Evolutionary conservation across 805 yeast species (phyloP).

Genomic region (Tetrapisispora nanseiensis): DNA sequence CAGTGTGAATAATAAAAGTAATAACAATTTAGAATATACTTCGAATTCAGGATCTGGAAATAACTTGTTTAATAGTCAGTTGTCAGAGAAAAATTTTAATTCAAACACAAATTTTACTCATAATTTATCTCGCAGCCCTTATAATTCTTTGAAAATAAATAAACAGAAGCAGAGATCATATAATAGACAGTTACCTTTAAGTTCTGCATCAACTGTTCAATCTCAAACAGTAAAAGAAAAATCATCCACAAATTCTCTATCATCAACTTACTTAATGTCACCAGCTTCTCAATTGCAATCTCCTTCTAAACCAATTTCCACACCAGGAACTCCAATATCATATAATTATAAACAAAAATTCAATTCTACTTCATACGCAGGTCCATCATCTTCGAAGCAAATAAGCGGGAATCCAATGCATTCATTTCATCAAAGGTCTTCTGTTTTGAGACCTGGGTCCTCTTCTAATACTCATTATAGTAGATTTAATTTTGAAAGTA

Average conservation of each 20-base stretch:
- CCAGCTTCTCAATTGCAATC: constrained; percentile 20
- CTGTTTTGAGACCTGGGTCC: constrained; percentile 4
- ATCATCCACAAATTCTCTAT: constrained; percentile 19
- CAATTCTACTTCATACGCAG: background rate
- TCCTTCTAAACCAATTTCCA: constrained; percentile 17
- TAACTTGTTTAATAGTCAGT: background rate
- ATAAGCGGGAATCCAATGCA: constrained; percentile 4
- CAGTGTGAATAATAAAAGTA: background rate
- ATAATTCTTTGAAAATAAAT: constrained; percentile 24
- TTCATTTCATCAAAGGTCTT: constrained; percentile 5
- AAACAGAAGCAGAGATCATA: constrained; percentile 28
- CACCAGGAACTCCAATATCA: constrained; percentile 21
- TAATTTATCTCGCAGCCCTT: constrained; percentile 3
- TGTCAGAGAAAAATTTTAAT: background rate
- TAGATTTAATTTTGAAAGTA: constrained; percentile 31
- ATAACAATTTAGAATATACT: background rate
- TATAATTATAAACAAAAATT: constrained; percentile 4
- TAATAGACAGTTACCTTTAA: constrained; percentile 14
- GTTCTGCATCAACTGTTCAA: constrained; percentile 7
- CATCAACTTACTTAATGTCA: constrained; percentile 20
- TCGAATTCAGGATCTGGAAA: background rate
- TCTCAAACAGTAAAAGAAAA: constrained; percentile 20
- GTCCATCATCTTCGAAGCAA: background rate
- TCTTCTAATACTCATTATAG: constrained; percentile 8
- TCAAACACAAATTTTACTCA: background rate